Evolutionary conservation across 2,329 filamentous ascomycete genomes (phyloP).

Genomic region (Aspergillus quadrilineatus): DNA sequence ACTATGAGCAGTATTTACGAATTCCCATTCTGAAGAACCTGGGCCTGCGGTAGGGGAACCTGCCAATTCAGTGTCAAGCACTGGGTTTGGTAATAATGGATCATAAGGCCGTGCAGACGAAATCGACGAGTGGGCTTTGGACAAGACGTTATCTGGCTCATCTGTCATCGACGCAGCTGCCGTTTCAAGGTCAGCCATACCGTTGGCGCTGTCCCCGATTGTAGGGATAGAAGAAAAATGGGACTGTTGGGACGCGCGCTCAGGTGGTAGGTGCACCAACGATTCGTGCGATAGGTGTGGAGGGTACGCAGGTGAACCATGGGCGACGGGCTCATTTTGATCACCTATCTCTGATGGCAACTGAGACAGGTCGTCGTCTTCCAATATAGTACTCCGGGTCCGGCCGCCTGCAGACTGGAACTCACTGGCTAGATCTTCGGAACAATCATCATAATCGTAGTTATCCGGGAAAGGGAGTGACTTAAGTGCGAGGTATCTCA

Average conservation of each 20-base stretch:
- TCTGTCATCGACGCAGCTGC: too few species aligned
- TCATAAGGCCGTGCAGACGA: neutral
- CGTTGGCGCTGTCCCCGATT: too few species aligned
- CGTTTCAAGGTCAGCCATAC: too few species aligned
- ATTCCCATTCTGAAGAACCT: neutral
- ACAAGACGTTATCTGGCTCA: too few species aligned
- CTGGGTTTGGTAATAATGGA: neutral
- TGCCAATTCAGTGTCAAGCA: neutral
- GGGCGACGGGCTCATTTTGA: neutral
- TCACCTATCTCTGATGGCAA: neutral
- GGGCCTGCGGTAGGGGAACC: neutral
- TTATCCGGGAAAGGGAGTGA: conserved; percentile 4
- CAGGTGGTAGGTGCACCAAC: too few species aligned
- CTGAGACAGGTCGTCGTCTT: neutral
- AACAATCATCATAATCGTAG: neutral
- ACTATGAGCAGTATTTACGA: neutral
- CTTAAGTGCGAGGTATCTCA: conserved; percentile 6
- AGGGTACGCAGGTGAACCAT: too few species aligned
- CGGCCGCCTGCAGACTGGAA: neutral
- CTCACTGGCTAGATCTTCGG: neutral
- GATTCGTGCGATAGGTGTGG: too few species aligned
- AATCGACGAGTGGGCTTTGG: too few species aligned
- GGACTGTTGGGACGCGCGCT: too few species aligned
- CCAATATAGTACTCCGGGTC: neutral
- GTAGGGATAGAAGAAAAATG: too few species aligned